Conservation (phyloP, 83 land plant species). For the Picea engelmannii region DNA sequence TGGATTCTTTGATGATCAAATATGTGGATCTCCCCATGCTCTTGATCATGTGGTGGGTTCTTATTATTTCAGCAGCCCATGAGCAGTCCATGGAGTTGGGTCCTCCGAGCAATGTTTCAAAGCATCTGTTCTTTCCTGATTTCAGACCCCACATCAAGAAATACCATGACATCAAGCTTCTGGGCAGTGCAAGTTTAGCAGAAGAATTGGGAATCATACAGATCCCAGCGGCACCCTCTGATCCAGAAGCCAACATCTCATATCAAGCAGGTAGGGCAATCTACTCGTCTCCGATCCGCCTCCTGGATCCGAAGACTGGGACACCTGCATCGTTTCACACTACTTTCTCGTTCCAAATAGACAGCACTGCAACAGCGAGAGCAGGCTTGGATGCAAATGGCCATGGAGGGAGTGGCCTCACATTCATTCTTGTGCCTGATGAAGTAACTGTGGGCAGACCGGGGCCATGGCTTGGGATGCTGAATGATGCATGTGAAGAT, state of each 20-base stretch:
- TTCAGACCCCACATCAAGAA: conserved; percentile 14
- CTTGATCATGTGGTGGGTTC: background rate
- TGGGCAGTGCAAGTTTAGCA: conserved; percentile 30
- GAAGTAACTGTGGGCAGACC: conserved; percentile 38
- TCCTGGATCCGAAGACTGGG: conserved; percentile 20
- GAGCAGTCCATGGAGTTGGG: background rate
- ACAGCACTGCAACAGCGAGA: background rate
- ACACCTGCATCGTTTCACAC: conserved; percentile 34
- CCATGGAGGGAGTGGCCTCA: conserved; percentile 26
- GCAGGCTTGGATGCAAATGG: background rate
- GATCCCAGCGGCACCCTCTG: conserved; percentile 20
- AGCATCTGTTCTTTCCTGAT: conserved; percentile 28
- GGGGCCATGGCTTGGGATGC: conserved; percentile 39
- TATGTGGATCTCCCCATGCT: background rate
- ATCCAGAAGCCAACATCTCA: conserved; percentile 14
- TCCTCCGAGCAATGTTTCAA: conserved; percentile 16
- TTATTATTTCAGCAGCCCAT: background rate
- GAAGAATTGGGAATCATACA: conserved; percentile 14
- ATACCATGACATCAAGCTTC: conserved; percentile 23
- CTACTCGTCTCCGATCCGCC: conserved; percentile 31
- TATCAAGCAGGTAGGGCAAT: conserved; percentile 34
- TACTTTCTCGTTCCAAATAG: conserved; percentile 33
- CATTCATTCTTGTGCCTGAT: conserved; percentile 39
- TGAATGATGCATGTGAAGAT: conserved; percentile 37
- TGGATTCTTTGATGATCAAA: background rate